Evolutionary conservation across 441 rosid genomes (phyloP), one percentile per base, ranked within the genome.

Genomic region (Daphne laureola): DNA sequence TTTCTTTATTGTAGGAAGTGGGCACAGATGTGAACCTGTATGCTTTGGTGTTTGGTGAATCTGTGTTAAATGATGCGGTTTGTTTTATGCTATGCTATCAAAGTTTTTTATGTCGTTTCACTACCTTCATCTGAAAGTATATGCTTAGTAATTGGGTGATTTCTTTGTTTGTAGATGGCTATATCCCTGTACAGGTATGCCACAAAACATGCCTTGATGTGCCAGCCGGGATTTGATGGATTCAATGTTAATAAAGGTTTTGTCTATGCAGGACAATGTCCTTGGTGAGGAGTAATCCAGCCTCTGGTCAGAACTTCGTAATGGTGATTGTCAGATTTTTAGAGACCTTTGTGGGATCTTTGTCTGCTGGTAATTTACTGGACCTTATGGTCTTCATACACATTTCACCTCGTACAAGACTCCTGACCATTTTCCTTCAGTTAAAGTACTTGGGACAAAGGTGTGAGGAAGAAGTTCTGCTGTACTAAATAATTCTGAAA

Each of bases 41-140:
- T 78, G 97, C 99, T 27, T 70, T 93, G 78, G 99, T 93, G 59
- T 93, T 93, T 65, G 99, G 99, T 53, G 99, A 93, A 80, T 93
- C 97, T 8, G 99, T 93, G 68, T 77, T 93, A 66, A 93, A 93
- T 74, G 99, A 93, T 58, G 99, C 99, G 8, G 97, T 93, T 72
- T 81, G 96, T 73, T 63, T 54, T 61, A 58, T 72, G 23, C 52
- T 48, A 35, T 57, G 49, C 61, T 72, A 61, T 59, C 60, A 38
- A 17, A 16, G 43, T 16, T 35, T 38, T 38, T n/a, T 47, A 18
- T 43, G 15, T 8, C 51, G 35, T 44, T 51, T 53, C 38, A 36
- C 42, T 21, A 41, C 12, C 15, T 31, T 9, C 11, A 31, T 9
- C 11, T 31, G 38, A 31, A 31, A 31, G 7, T 7, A 9, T 5